Evolutionary conservation across 2,329 filamentous ascomycete species (phyloP).

Genomic region (Colletotrichum orbiculare): DNA sequence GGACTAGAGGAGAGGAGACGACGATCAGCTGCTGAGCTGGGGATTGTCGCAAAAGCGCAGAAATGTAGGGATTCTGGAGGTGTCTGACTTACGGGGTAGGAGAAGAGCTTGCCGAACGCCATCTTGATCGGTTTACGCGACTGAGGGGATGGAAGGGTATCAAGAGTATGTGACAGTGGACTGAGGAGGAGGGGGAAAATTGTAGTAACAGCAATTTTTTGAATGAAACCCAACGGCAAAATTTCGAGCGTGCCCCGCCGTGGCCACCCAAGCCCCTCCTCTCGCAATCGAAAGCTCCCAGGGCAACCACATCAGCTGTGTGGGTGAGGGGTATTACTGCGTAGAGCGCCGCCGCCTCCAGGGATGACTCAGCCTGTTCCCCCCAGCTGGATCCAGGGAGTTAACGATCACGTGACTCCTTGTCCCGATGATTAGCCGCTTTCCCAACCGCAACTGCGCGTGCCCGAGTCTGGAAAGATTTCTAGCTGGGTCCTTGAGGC

Average conservation of each 20-base stretch:
- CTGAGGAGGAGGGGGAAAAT: slow-evolving; percentile 41
- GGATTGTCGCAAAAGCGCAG: background rate
- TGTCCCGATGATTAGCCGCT: slow-evolving; percentile 19
- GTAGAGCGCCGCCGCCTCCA: background rate
- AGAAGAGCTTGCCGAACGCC: slow-evolving; percentile 98
- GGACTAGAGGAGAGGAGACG: slow-evolving; percentile 68
- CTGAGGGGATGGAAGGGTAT: slow-evolving; percentile 41
- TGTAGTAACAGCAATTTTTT: slow-evolving; percentile 35
- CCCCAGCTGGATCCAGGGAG: no score
- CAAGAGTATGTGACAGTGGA: slow-evolving; percentile 41
- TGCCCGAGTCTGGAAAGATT: slow-evolving; percentile 32
- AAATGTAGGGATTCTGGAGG: slow-evolving; percentile 3
- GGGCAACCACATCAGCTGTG: slow-evolving; percentile 14
- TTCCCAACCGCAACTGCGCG: slow-evolving; percentile 10
- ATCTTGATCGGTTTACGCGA: slow-evolving; percentile 68
- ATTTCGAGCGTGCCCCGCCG: slow-evolving; percentile 34
- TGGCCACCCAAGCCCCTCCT: slow-evolving; percentile 23
- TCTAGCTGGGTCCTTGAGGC: slow-evolving; percentile 20
- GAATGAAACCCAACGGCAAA: slow-evolving; percentile 33
- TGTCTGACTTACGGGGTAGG: slow-evolving; percentile 72
- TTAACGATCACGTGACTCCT: background rate
- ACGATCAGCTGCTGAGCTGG: slow-evolving; percentile 47
- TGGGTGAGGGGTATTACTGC: slow-evolving; percentile 15
- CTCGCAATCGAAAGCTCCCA: slow-evolving; percentile 20
- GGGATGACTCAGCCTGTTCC: no score